Evolutionary conservation across 768 basidiomycete species (phyloP).

Genomic region (Rossbeevera mucosa): DNA sequence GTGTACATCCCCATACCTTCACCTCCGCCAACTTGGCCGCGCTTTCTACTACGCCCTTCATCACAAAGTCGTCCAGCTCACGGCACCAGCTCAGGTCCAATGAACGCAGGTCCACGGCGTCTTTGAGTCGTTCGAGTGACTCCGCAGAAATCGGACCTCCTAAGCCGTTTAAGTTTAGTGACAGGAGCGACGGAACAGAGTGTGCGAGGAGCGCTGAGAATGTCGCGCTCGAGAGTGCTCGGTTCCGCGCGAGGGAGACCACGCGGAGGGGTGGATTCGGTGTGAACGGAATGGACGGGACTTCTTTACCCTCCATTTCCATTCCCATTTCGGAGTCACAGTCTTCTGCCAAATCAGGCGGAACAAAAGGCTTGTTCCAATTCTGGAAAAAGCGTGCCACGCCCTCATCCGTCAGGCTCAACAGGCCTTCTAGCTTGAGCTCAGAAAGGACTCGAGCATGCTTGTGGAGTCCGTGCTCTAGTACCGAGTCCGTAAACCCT

Average conservation of each 20-base stretch:
- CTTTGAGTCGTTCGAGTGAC: slow-evolving; percentile 37
- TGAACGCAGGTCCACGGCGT: slow-evolving; percentile 41
- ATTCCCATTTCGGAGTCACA: slow-evolving; percentile 12
- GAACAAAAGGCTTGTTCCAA: slow-evolving; percentile 36
- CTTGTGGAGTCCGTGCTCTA: slow-evolving; percentile 55
- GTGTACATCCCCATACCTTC: slow-evolving; percentile 54
- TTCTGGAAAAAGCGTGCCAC: slow-evolving; percentile 62
- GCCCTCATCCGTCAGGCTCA: slow-evolving; percentile 65
- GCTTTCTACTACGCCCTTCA: slow-evolving; percentile 60
- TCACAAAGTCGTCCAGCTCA: slow-evolving; percentile 72
- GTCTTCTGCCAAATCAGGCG: slow-evolving; percentile 4
- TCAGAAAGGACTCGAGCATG: slow-evolving; percentile 44
- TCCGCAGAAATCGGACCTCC: slow-evolving; percentile 50
- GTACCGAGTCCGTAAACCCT: slow-evolving; percentile 54
- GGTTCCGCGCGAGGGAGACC: slow-evolving; percentile 64
- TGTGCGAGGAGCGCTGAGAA: slow-evolving; percentile 63
- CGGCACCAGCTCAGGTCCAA: slow-evolving; percentile 87
- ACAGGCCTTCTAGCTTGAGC: slow-evolving; percentile 52
- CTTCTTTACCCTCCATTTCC: slow-evolving; percentile 13
- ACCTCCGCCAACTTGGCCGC: slow-evolving; percentile 41
- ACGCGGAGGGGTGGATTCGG: slow-evolving; percentile 44
- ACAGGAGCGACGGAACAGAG: slow-evolving; percentile 53
- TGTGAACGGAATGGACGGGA: slow-evolving; percentile 1
- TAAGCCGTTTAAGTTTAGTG: slow-evolving; percentile 76
- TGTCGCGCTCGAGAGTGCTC: slow-evolving; percentile 46